Evolutionary conservation across 768 basidiomycete genomes (phyloP), one percentile per base, ranked within the genome.

Genomic region (Coprinellus aureogranulatus): DNA sequence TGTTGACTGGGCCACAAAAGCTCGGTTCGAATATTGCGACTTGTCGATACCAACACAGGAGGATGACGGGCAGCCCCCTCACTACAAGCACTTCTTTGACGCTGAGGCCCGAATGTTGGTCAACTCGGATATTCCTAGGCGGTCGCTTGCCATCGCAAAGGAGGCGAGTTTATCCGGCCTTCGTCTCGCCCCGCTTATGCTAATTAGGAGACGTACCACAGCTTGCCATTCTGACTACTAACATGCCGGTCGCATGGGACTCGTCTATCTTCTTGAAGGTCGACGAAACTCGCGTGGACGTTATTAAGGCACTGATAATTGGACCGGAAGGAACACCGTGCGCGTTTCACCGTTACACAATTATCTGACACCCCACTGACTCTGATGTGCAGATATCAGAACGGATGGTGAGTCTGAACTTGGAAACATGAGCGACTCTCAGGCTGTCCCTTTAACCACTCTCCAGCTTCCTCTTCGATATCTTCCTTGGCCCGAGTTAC

Each of bases 291-390:
- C 85, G 94, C 12, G 92, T 94, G 14, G 94, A 94, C 67, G 81
- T 95, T 47, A 93, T 95, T 71, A 96, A 95, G 67, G 90, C 89
- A n/a, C 72, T 92, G 20, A 91, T 93, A 60, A 92, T 90, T 22
- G 95, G 94, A 1, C 94, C 94, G 10, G 92, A 94, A 77, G 92
- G 90, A 52, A 96, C 94, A 41, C 94, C 94, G 85, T 96, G 77
- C 67, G 88, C 78, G n/a, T 2, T 20, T 34, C 44, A 23, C 54
- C n/a, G n/a, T n/a, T n/a, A 31, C 4, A 49, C 54, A 18, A 20
- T 20, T 40, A 58, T 47, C 30, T 37, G 20, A 9, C 11, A 14
- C 51, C 47, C 54, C 42, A 47, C 34, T 37, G 18, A 55, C 49
- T 26, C 50, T 34, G 6, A 6, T 6, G 40, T 34, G 22, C 48